These are phyloP conservation scores for Galerina marginata DNA, from an alignment of 768 basidiomycete genomes.

Conservation along the genomic window DNA sequence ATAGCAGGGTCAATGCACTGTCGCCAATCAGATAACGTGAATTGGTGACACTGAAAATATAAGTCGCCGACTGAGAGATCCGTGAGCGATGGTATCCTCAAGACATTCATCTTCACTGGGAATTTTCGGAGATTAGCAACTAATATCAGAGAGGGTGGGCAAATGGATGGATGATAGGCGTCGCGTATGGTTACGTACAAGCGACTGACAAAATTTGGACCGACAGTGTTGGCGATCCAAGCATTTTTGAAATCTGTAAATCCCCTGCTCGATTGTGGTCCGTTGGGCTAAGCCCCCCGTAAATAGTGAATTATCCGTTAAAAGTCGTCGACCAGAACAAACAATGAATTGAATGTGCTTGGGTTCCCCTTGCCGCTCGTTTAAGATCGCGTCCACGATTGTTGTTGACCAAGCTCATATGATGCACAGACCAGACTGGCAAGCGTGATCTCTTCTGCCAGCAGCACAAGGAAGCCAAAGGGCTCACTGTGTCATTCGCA, in stretches of 20 bases:
- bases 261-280: conserved; percentile 43
- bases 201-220: conserved; percentile 49
- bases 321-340: too few species aligned
- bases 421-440: not conserved
- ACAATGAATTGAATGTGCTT: conserved; percentile 6
- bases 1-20: too few species aligned
- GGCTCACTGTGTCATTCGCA: too few species aligned
- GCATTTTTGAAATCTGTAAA: conserved; percentile 59
- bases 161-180: too few species aligned
- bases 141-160: conserved; percentile 13
- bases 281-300: not conserved
- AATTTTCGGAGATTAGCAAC: conserved; percentile 57
- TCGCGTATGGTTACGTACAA: conserved; percentile 34
- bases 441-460: too few species aligned
- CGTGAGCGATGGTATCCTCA: conserved; percentile 49
- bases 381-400: not conserved
- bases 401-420: not conserved
- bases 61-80: conserved; percentile 33
- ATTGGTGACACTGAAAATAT: not conserved
- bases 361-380: not conserved
- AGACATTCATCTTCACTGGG: conserved; percentile 50
- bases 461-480: too few species aligned
- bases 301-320: too few species aligned
- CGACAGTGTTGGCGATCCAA: conserved; percentile 43
- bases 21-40: too few species aligned